Evolutionary conservation across 2,329 filamentous ascomycete genomes (phyloP).

Genomic region (Stemphylium vesicarium): DNA sequence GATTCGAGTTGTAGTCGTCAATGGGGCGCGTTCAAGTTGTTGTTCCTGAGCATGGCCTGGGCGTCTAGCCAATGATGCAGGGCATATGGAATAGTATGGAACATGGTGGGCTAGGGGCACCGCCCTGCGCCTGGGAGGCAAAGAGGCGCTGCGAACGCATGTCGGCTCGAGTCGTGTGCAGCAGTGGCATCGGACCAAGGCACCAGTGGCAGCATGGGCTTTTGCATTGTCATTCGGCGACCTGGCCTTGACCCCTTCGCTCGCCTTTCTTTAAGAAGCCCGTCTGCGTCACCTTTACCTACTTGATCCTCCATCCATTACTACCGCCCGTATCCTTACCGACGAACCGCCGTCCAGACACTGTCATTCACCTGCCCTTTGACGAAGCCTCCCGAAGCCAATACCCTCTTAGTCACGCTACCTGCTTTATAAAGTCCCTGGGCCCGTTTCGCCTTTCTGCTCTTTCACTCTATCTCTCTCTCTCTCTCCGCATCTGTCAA

Average conservation of each 20-base stretch:
- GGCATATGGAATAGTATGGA: conserved; percentile 17
- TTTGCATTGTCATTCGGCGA: conserved; percentile 9
- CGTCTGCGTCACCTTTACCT: conserved; percentile 21
- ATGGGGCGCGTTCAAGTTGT: neutral
- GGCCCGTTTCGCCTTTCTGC: no score
- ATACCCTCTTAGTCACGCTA: no score
- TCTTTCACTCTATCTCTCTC: no score
- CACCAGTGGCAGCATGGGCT: conserved; percentile 11
- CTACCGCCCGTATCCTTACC: neutral
- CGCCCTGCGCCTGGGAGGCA: conserved; percentile 16
- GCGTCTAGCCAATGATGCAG: neutral
- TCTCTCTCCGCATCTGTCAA: neutral
- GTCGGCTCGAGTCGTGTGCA: conserved; percentile 27
- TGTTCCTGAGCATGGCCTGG: neutral
- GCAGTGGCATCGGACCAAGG: conserved; percentile 10
- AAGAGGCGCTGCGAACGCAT: conserved; percentile 24
- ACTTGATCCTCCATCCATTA: neutral
- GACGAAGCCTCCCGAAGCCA: neutral
- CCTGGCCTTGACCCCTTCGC: conserved; percentile 3
- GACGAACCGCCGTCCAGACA: neutral
- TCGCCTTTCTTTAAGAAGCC: conserved; percentile 23
- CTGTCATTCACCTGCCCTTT: neutral
- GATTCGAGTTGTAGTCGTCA: neutral
- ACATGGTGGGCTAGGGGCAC: conserved; percentile 17
- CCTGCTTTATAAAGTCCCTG: no score